phyloP scores from a whole-genome alignment of 2,329 filamentous ascomycete genomes.

The Calonectria pseudoturangicola region DNA sequence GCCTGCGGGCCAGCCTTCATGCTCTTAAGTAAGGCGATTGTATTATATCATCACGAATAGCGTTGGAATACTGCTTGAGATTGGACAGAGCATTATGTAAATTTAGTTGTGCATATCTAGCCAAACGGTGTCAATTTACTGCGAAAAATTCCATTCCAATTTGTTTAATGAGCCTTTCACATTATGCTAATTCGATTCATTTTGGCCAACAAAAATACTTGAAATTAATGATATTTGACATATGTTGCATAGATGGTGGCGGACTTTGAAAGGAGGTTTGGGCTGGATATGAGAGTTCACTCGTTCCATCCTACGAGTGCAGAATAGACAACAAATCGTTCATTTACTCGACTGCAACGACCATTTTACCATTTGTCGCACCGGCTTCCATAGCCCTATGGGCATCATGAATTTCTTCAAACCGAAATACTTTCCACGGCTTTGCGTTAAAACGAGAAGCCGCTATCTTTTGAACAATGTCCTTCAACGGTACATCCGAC shows the following conservation, averaged over 20 bases:
- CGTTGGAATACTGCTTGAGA: background rate
- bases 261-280: no score
- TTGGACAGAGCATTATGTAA: background rate
- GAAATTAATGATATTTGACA: no score
- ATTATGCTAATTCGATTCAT: no score
- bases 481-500: constrained; percentile 61
- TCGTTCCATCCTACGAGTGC: background rate
- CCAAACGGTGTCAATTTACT: background rate
- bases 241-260: no score
- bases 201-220: no score
- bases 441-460: constrained; percentile 58
- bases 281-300: no score
- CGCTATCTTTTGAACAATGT: constrained; percentile 62
- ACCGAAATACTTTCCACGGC: constrained; percentile 58
- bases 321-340: background rate
- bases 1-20: constrained; percentile 55
- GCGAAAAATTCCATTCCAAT: no score
- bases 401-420: constrained; percentile 57
- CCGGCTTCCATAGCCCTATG: constrained; percentile 57
- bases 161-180: no score
- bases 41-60: background rate
- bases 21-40: constrained; percentile 30
- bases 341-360: constrained; percentile 13
- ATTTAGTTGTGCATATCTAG: background rate
- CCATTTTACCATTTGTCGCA: constrained; percentile 23